Percentiles rank a stretch among this genome's conserved stretches.
Conservation (phyloP, 768 basidiomycete genomes). For the Suillus americanus region DNA sequence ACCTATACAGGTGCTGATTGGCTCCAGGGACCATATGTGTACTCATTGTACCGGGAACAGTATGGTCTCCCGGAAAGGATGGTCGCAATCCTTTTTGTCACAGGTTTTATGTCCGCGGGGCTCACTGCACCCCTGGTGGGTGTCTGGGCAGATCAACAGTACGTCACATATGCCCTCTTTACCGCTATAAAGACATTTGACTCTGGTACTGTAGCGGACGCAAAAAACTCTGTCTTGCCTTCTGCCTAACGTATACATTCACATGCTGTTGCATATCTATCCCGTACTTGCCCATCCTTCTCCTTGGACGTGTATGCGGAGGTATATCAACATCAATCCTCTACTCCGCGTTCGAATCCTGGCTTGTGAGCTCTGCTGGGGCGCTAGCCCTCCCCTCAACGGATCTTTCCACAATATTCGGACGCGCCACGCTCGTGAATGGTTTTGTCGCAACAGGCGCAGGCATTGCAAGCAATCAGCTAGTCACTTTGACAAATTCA, state of each 20-base stretch:
- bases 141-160: slow-evolving; percentile 79
- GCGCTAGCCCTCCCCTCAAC: slow-evolving; percentile 48
- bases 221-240: slow-evolving; percentile 63
- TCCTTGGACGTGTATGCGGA: slow-evolving; percentile 64
- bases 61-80: slow-evolving; percentile 60
- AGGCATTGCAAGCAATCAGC: slow-evolving; percentile 64
- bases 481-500: slow-evolving; percentile 51
- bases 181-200: background rate
- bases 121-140: slow-evolving; percentile 70
- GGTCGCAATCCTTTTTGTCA: slow-evolving; percentile 75
- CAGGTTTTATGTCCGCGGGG: slow-evolving; percentile 71
- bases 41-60: slow-evolving; percentile 71
- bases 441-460: slow-evolving; percentile 69
- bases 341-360: slow-evolving; percentile 75
- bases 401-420: slow-evolving; percentile 69
- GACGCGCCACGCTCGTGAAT: slow-evolving; percentile 71
- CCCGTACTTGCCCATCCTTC: slow-evolving; percentile 55
- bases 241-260: slow-evolving; percentile 65
- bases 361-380: slow-evolving; percentile 67
- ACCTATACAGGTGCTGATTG: slow-evolving; percentile 62
- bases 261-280: slow-evolving; percentile 61
- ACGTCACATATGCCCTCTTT: slow-evolving; percentile 23
- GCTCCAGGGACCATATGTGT: slow-evolving; percentile 80
- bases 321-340: slow-evolving; percentile 76
- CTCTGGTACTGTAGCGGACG: slow-evolving; percentile 50